These are phyloP conservation scores for Fomitopsis serialis DNA, from an alignment of 768 basidiomycete genomes.

Conservation along the genomic window DNA sequence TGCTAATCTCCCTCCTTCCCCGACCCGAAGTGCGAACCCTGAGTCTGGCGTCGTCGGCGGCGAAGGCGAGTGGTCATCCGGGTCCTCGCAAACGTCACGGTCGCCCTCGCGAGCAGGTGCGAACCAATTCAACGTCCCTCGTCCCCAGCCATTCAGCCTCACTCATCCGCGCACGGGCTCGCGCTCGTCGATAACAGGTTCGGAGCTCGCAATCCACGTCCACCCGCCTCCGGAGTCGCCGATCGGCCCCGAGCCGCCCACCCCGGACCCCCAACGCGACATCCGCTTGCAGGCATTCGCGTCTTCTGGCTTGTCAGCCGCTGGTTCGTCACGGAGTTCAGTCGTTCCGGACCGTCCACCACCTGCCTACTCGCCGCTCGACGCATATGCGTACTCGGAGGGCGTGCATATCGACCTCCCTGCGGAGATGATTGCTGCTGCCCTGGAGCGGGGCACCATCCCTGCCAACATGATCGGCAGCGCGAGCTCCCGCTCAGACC, in stretches of 20 bases:
- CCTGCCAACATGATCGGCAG: slow-evolving; percentile 52
- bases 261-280: slow-evolving; percentile 69
- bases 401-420: slow-evolving; percentile 93
- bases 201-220: slow-evolving; percentile 64
- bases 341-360: slow-evolving; percentile 37
- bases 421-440: slow-evolving; percentile 86
- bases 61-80: slow-evolving; percentile 23
- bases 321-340: slow-evolving; percentile 7
- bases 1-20: slow-evolving; percentile 43
- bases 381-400: slow-evolving; percentile 77
- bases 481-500: slow-evolving; percentile 17
- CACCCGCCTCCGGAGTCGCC: slow-evolving; percentile 81
- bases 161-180: slow-evolving; percentile 26
- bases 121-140: slow-evolving; percentile 76
- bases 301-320: slow-evolving; percentile 9
- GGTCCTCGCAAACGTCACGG: slow-evolving; percentile 40
- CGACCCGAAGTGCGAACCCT: slow-evolving; percentile 19
- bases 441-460: slow-evolving; percentile 68
- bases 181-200: slow-evolving; percentile 39
- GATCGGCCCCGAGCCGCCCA: slow-evolving; percentile 73
- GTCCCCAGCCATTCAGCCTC: slow-evolving; percentile 41
- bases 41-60: slow-evolving; percentile 21
- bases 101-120: slow-evolving; percentile 70
- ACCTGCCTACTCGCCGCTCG: slow-evolving; percentile 85
- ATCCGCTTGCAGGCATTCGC: slow-evolving; percentile 73